phyloP scores from a whole-genome alignment of 2,329 filamentous ascomycete genomes.

The Diplodia sapinea region DNA sequence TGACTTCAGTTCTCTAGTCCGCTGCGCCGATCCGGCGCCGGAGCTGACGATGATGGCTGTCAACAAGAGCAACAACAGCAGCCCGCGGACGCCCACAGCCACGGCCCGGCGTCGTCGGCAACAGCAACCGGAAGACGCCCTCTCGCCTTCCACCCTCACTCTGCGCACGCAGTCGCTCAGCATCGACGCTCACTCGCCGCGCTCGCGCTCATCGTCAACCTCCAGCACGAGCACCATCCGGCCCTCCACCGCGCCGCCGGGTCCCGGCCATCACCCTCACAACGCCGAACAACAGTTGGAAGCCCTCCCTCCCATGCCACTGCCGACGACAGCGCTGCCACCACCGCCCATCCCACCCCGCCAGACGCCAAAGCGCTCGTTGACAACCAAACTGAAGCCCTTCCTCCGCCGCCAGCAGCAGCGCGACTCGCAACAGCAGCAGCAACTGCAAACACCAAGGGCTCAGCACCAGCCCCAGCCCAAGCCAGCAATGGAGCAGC shows the following conservation, averaged over 20 bases:
- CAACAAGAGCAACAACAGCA: background rate
- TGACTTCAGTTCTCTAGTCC: background rate
- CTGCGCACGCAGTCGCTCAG: background rate
- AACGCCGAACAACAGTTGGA: background rate
- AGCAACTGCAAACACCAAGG: background rate
- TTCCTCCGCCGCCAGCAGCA: background rate
- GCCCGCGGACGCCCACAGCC: background rate
- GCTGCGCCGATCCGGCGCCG: no score
- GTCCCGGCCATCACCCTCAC: background rate
- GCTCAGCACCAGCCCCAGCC: background rate
- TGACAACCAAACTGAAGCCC: background rate
- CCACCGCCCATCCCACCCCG: background rate
- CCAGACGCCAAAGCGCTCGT: conserved; percentile 6
- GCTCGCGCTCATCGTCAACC: background rate
- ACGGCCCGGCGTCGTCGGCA: no score
- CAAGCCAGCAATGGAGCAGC: background rate
- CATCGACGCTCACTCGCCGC: background rate
- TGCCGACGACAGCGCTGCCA: background rate
- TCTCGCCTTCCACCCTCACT: background rate
- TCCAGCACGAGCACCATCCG: conserved; percentile 10
- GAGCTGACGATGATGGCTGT: no score
- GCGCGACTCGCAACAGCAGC: background rate
- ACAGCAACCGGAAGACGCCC: no score
- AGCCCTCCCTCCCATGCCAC: background rate
- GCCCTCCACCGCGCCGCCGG: background rate